Percentiles rank a stretch among this genome's conserved stretches.
These are phyloP conservation scores for Penicillium sp. DNA, from an alignment of 2,329 filamentous ascomycete genomes.

Conservation along the genomic window DNA sequence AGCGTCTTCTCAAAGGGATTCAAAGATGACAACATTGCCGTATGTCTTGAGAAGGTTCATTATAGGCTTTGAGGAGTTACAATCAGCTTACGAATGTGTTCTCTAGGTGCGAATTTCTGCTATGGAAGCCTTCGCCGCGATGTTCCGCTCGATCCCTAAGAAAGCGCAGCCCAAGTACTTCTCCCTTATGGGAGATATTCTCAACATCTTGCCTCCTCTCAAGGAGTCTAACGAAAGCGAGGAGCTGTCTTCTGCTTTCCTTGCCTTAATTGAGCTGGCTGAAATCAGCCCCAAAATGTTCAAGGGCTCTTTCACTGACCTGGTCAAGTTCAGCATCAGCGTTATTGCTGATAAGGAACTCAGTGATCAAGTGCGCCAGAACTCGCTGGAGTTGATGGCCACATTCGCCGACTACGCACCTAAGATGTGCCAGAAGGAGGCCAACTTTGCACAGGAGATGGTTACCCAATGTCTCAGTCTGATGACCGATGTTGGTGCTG, in stretches of 20 bases:
- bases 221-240: conserved; percentile 91
- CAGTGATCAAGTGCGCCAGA: conserved; percentile 85
- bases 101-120: conserved; percentile 81
- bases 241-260: conserved; percentile 82
- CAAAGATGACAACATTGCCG: conserved; percentile 79
- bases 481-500: conserved; percentile 94
- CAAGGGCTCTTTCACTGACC: conserved; percentile 85
- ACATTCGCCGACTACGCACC: conserved; percentile 96
- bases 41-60: conserved; percentile 43
- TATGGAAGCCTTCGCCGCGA: conserved; percentile 94
- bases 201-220: conserved; percentile 91
- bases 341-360: conserved; percentile 97
- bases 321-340: conserved; percentile 89
- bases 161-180: conserved; percentile 89
- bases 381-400: conserved; percentile 94
- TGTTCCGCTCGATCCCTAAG: conserved; percentile 88
- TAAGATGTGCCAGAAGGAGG: conserved; percentile 91
- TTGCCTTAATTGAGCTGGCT: conserved; percentile 90
- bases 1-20: conserved; percentile 89
- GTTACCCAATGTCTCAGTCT: conserved; percentile 96
- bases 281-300: conserved; percentile 98
- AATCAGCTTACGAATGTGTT: conserved; percentile 6
- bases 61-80: background rate
- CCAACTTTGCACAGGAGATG: conserved; percentile 92
- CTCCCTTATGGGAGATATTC: conserved; percentile 79